Base-by-base conservation (phyloP, 768 basidiomycete genomes). In the Phallus indusiatus region DNA sequence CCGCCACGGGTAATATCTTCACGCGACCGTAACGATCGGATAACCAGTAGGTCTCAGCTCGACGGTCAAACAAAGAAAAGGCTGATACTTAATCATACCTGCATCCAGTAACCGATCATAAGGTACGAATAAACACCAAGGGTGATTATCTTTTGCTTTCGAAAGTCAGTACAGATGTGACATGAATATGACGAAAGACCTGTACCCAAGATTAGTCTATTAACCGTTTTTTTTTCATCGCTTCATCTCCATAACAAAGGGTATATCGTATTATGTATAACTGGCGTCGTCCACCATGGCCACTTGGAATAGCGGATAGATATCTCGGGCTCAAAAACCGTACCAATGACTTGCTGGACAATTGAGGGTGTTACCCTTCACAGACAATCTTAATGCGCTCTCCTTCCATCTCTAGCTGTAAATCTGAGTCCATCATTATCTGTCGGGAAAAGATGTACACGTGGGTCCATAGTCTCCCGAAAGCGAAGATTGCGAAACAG, bases 11-110 rank as follows among this genome's bases (percentile, higher is more conserved):
- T 71, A 95, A 71, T 56, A 89, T 76, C 22, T 69, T 72, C 0
- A 78, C 82, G 47, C 93, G 82, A 11, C 93, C 93, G 67, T 79
- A 71, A 17, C 87, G 78, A 71, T 96, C 93, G 4, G 88, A 90
- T 49, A 86, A 77, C 83, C 90, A n/a, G n/a, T n/a, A n/a, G n/a
- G n/a, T n/a, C n/a, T n/a, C n/a, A n/a, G n/a, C n/a, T n/a, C n/a
- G n/a, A n/a, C n/a, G n/a, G n/a, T n/a, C n/a, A n/a, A n/a, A n/a
- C n/a, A n/a, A n/a, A n/a, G n/a, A n/a, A n/a, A n/a, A n/a, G n/a
- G 12, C n/a, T 12, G 42, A 46, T 12, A 20, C 54, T 35, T 21
- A 56, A 21, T 54, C 50, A 17, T 28, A 60, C 35, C 53, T 59
- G 63, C 58, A 87, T 86, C n/a, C n/a, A n/a, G n/a, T n/a, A n/a